Base-by-base conservation (phyloP, 352 stramenopile species). In the Globisporangium acanthophoron region DNA sequence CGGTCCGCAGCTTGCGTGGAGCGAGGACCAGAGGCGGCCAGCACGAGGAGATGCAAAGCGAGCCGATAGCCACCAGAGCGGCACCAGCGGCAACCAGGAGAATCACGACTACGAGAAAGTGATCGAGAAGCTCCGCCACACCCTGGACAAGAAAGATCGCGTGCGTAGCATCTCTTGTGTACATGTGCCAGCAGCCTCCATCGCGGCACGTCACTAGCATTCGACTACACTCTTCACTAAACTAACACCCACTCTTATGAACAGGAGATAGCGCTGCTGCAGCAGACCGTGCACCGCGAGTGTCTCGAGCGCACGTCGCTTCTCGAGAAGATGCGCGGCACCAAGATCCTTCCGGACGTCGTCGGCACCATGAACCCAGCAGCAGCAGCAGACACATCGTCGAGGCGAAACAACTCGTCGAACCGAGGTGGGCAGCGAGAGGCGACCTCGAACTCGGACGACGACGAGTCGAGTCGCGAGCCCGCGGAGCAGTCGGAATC, bases 211-310 rank as follows among this genome's bases (percentile, higher is more conserved):
- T 37, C 9, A 37, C 6, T 37, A 37, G 33, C 33, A 46, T 7
- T 29, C 35, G 35, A 41, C 12, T 9, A 15, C 8, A 48, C 43
- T 48, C 18, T 29, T 9, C 15, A 15, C 16, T 39, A 11, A n/a
- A 12, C 57, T 12, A n/a, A 49, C 29, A 44, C 3, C 24, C 16
- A 21, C 31, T 52, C 6, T 40, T 20, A 39, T 48, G 5, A 16
- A 21, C 48, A 94, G 80, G 84, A 94, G 61, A 92, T 94, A 18
- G 21, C 63, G 9, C 61, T 92, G 16, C 65, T 94, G 13, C 81
- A 92, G 52, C 80, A 89, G 40, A 94, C 84, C 1, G 84, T 94
- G 57, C 82, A 94, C 66, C 76, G 80, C 7, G 84, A 94, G 64
- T 92, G 84, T 51, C 65, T 94, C 29, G 84, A 94, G 62, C 74